Evolutionary conservation across 192 early-diverging fungal genomes (phyloP), one percentile per base, ranked within the genome.

Genomic region (Coemansia erecta): DNA sequence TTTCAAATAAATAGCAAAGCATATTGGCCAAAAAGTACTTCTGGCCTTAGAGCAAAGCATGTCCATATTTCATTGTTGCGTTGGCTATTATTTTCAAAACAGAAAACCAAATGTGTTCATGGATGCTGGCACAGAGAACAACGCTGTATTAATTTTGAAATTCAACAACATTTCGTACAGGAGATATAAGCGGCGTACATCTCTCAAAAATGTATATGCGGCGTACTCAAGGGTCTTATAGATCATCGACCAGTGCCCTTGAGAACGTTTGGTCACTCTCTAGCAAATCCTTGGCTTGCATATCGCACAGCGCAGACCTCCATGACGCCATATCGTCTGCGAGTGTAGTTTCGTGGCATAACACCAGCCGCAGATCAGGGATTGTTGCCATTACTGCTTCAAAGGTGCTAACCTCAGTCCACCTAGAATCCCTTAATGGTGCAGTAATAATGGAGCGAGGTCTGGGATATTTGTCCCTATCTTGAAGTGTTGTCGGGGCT

Each of bases 161-260:
- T 2, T 2, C 7, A 31, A 7, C 28, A 31, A 31, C 7, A n/a
- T 31, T 31, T 31, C 7, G 2, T 31, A 31, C 28, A 31, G 7
- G 28, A 31, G 7, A 31, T 31, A 5, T 31, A 31, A 31, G 42
- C 6, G 12, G 17, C 42, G 3, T 43, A 21, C 50, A 43, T 8
- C 64, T 48, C 44, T 60, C 64, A 37, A 60, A 66, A 19, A 60
- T 45, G 33, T 66, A 66, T 11, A 51, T 66, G 8, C 64, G 45
- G 45, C 59, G 60, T 6, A 46, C 14, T 24, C 43, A 33, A 8
- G 43, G 35, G 13, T 60, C 64, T 15, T 15, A 31, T 8, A 10
- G 26, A 18, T 66, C 64, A 1, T 54, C 28, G 5, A 13, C 51
- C 10, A 54, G 39, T 3, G 57, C 33, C 19, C 37, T 44, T 9